Evolutionary conservation across 352 stramenopile genomes (phyloP), one percentile per base, ranked within the genome.

Genomic region (Pythium coloratum): DNA sequence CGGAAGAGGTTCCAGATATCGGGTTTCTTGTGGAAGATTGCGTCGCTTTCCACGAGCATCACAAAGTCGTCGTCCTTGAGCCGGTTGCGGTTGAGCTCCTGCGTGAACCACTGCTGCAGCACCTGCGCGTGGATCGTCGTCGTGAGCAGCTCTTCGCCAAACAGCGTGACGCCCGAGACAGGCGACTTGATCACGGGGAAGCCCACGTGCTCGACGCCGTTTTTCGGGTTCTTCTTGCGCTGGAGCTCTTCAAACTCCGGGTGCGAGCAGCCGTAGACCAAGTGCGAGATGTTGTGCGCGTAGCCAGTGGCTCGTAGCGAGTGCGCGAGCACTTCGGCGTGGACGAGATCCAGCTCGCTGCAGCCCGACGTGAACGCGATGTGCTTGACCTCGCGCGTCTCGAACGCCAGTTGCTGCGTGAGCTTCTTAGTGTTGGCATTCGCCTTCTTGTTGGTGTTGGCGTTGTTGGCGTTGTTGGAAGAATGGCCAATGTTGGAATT

Each of bases 301-400:
- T 76, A 95, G 40, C 80, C 82, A 2, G 75, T 80, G 33, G 72
- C 66, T 6, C 87, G 82, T n/a, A 85, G 66, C 20, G 81, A 89
- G 64, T 88, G 89, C 24, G 82, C 76, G 8, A 95, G 73, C 51
- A 94, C 85, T 55, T 94, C 80, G 10, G 72, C 72, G 60, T 85
- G 87, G 20, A 95, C 64, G 30, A 90, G 67, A 63, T 95, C 85
- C 6, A 80, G 49, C 38, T 84, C 69, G 16, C 74, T 66, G 69
- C 87, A 95, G 7, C 78, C 81, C 13, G 87, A 92, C 59, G 85
- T 92, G 74, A 93, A 95, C 28, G 83, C 80, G 20, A 95, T 32
- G 62, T 92, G 84, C 59, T 78, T 67, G 13, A 89, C 77, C 12
- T 81, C 68, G 30, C 84, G 80, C n/a, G 77, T 78, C n/a, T 85